These are phyloP conservation scores for Ceriops tagal DNA, from an alignment of 345 rosid genomes.

Conservation along the genomic window DNA sequence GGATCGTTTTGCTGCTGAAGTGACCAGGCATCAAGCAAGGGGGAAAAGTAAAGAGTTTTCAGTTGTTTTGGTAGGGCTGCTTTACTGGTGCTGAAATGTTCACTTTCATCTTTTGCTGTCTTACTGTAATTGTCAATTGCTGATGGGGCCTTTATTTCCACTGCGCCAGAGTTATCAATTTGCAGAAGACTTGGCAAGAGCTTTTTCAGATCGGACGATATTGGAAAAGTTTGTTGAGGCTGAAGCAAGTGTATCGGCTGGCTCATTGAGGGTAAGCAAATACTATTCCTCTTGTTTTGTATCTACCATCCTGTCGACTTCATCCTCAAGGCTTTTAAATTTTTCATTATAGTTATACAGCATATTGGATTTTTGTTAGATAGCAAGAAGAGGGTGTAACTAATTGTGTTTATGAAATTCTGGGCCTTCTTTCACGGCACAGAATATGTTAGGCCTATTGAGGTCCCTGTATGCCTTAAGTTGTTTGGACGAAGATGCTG, in stretches of 20 bases:
- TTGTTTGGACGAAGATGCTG: constrained; percentile 69
- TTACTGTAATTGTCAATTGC: constrained; percentile 11
- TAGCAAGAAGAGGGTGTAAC: not conserved
- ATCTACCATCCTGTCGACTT: not conserved
- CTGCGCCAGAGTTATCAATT: constrained; percentile 63
- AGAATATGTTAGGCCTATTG: constrained; percentile 55
- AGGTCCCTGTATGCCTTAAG: constrained; percentile 68
- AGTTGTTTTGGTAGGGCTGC: constrained; percentile 46
- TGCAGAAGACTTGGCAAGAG: constrained; percentile 87
- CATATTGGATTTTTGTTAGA: no score
- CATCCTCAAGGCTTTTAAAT: not conserved
- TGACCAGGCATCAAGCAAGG: constrained; percentile 52
- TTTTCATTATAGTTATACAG: not conserved
- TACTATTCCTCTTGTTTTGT: not conserved
- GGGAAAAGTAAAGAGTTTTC: constrained; percentile 67
- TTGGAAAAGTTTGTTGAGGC: constrained; percentile 55
- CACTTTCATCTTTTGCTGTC: not conserved
- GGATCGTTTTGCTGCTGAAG: constrained; percentile 55
- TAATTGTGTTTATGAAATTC: not conserved
- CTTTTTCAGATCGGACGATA: constrained; percentile 73
- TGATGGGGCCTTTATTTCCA: not conserved
- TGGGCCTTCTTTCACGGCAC: constrained; percentile 14
- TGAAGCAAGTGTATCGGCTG: constrained; percentile 47
- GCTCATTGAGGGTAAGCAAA: constrained; percentile 57
- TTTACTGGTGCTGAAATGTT: constrained; percentile 7